Percentiles rank a stretch among this genome's conserved stretches.
These are phyloP conservation scores for Boletus patriciae DNA, from an alignment of 768 basidiomycete species.

Conservation along the genomic window DNA sequence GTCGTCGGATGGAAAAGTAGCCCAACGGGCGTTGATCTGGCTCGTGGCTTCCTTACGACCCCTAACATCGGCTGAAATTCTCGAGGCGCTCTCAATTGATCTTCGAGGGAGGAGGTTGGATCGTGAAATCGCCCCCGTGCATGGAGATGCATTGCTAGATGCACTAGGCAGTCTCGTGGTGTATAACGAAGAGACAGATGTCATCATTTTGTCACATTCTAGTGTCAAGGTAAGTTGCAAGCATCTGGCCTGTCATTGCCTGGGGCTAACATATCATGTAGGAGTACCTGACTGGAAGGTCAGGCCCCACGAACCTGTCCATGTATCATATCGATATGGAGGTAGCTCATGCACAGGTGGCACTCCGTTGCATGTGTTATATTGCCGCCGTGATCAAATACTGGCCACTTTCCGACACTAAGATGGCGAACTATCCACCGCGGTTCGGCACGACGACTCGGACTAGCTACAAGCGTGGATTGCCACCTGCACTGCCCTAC, in stretches of 20 bases:
- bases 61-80: constrained; percentile 2
- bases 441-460: no score
- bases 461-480: no score
- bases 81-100: constrained; percentile 16
- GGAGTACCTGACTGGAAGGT: constrained; percentile 8
- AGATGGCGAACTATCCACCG: no score
- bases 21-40: constrained; percentile 11
- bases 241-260: background rate
- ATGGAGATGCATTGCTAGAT: background rate
- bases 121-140: background rate
- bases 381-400: background rate
- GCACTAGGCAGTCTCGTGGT: constrained; percentile 17
- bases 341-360: background rate
- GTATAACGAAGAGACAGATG: background rate
- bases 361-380: constrained; percentile 2
- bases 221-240: constrained; percentile 12
- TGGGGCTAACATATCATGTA: background rate
- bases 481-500: no score
- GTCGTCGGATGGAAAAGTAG: background rate
- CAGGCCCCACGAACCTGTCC: background rate
- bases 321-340: background rate
- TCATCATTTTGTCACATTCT: constrained; percentile 15
- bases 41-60: constrained; percentile 13
- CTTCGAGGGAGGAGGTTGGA: background rate
- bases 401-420: background rate